Base-by-base conservation (phyloP, 768 basidiomycete species). In the Phlebiopsis gigantea region DNA sequence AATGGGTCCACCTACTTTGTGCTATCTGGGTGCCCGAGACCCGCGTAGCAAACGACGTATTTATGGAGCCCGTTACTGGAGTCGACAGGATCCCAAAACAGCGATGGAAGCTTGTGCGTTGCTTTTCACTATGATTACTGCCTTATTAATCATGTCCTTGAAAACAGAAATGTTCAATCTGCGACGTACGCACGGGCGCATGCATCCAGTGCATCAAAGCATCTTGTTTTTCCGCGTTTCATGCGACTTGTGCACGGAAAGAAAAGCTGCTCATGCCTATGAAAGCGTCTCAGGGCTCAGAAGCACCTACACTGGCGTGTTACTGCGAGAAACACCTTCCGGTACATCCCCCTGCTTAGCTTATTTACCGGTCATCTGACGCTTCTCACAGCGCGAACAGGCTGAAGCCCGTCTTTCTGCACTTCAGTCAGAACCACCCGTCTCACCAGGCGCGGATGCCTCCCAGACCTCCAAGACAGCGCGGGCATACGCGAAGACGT, bases 21-120 rank as follows among this genome's bases (percentile, higher is more conserved):
- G 93, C 96, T 3, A 95, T 99, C 53, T 99, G 93, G 93, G 85
- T 98, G 2, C 95, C 96, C 0, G 96, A 98, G 69, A 90, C 93
- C 14, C 82, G 87, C 22, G 91, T 98, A 0, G 87, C 87, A 19
- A 98, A 98, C 69, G 88, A 93, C 43, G 88, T 93, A 10, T 97
- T 98, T 68, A 98, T 98, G 97, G 97, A 99, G 65, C 97, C 97
- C 10, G 85, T 99, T 26, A 90, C 92, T 2, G 92, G 91, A 4
- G 79, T 93, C 0, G 92, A 98, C 50, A 82, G 77, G 60, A 89
- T 99, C 46, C 84, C 88, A 1, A 98, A 94, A 67, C 85, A 84
- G 63, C 79, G 96, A 8, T 98, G 95, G 96, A 97, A 88, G 71
- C 78, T 99, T 64, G 95, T 97, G 56, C 65, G 92, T 60, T 24